Percentiles rank a stretch among this genome's conserved stretches.
Evolutionary conservation across 2,329 filamentous ascomycete species (phyloP).

Genomic region (Bimuria novae-zelandiae): DNA sequence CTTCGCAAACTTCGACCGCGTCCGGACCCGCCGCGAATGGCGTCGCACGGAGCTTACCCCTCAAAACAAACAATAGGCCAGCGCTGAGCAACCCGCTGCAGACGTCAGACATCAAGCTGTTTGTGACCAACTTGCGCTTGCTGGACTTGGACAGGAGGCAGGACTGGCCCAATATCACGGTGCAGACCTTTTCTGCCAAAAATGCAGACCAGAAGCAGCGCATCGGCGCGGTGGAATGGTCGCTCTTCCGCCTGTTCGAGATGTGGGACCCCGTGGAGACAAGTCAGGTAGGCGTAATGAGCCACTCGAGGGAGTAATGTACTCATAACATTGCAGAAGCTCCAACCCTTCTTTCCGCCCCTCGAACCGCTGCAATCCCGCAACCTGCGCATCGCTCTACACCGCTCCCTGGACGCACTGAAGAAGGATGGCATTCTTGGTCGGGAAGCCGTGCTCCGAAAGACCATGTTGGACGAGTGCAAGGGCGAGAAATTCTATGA

Average conservation of each 20-base stretch:
- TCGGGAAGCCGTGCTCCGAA: constrained; percentile 78
- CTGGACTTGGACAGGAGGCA: constrained; percentile 75
- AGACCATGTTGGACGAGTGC: constrained; percentile 97
- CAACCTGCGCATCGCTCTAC: constrained; percentile 83
- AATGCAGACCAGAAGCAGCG: constrained; percentile 81
- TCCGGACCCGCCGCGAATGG: constrained; percentile 24
- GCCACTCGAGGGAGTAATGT: neutral
- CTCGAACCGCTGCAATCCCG: constrained; percentile 87
- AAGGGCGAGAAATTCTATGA: constrained; percentile 90
- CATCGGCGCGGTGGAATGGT: constrained; percentile 85
- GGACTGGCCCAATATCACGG: constrained; percentile 80
- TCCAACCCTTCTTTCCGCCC: constrained; percentile 88
- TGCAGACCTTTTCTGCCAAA: constrained; percentile 69
- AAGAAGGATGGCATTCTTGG: constrained; percentile 88
- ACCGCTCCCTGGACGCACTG: constrained; percentile 77
- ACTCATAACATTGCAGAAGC: constrained; percentile 62
- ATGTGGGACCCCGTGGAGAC: constrained; percentile 81
- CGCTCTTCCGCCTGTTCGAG: constrained; percentile 82
- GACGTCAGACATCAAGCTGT: constrained; percentile 54
- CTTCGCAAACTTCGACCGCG: constrained; percentile 27
- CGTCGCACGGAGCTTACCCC: constrained; percentile 32
- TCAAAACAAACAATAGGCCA: constrained; percentile 38
- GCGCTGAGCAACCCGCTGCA: constrained; percentile 26
- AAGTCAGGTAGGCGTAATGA: constrained; percentile 61
- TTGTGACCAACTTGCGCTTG: constrained; percentile 82